Conservation (phyloP, 164 flowering plant species). For the Magnolia kwangsiensis region DNA sequence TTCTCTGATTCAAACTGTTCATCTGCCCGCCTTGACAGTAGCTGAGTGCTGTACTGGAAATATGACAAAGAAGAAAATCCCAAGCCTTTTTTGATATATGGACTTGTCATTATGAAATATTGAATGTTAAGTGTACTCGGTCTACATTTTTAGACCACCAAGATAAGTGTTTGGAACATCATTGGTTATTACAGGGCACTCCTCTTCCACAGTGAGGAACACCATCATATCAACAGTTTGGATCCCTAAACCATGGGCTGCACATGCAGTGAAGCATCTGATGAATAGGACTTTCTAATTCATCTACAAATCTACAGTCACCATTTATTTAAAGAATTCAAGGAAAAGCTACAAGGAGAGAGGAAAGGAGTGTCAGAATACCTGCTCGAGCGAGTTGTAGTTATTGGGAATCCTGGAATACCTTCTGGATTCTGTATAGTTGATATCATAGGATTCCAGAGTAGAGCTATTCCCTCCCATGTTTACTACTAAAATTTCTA, state of each 20-base stretch:
- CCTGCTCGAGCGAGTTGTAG: constrained; percentile 56
- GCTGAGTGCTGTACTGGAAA: no score
- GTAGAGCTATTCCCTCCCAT: constrained; percentile 15
- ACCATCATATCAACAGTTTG: neutral
- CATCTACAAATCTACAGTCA: neutral
- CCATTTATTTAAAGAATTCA: neutral
- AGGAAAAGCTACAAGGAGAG: neutral
- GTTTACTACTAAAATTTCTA: neutral
- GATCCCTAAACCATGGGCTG: neutral
- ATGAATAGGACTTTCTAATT: neutral
- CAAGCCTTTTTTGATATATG: no score
- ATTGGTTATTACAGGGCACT: no score
- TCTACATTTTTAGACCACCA: no score
- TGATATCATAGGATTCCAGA: neutral
- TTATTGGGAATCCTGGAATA: constrained; percentile 61
- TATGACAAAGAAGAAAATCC: no score
- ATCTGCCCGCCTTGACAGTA: no score
- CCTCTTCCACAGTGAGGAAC: no score
- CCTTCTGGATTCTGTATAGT: constrained; percentile 18
- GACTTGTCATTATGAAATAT: no score
- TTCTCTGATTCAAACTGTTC: no score
- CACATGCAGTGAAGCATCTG: neutral
- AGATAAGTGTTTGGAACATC: no score
- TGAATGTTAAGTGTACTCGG: no score
- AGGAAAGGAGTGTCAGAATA: constrained; percentile 6